A percentile compares a stretch with the other conserved stretches of the same genome.
phyloP scores from a whole-genome alignment of 352 stramenopile genomes.

The Detonula confervacea region DNA sequence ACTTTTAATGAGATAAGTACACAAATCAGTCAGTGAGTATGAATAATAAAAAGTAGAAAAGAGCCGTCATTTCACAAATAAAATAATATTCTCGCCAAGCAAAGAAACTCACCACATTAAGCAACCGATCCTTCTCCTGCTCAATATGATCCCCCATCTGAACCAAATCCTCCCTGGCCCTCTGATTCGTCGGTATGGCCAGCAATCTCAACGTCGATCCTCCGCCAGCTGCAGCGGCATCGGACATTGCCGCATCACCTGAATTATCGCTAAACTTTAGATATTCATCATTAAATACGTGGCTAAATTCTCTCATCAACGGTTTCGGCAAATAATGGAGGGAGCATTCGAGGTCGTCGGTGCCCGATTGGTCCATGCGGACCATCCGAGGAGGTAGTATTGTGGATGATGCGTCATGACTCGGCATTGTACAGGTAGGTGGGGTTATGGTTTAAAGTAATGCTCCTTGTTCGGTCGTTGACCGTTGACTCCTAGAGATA shows the following conservation, averaged over 20 bases:
- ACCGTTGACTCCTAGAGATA: too few relatives aligned
- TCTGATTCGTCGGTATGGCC: conserved; percentile 93
- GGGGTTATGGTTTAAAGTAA: too few relatives aligned
- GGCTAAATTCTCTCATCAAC: conserved; percentile 78
- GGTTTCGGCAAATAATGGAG: conserved; percentile 79
- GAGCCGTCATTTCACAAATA: too few relatives aligned
- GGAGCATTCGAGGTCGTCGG: conserved; percentile 72
- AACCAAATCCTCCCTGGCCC: conserved; percentile 93
- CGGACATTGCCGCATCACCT: neutral
- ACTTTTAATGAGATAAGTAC: too few relatives aligned
- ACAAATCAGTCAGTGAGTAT: neutral
- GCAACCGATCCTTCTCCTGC: conserved; percentile 94
- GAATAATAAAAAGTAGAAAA: too few relatives aligned
- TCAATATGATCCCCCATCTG: conserved; percentile 92
- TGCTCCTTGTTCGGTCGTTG: too few relatives aligned
- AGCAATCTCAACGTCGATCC: conserved; percentile 72
- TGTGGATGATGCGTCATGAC: conserved; percentile 35
- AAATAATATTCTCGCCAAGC: conserved; percentile 4
- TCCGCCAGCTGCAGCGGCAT: neutral
- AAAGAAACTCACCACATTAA: conserved; percentile 87
- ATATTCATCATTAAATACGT: conserved; percentile 82
- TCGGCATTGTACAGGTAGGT: conserved; percentile 17
- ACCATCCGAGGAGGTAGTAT: conserved; percentile 55
- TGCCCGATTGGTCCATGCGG: conserved; percentile 14
- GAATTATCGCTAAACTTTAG: conserved; percentile 71